Conservation (phyloP, 2,329 filamentous ascomycete species). For the Torrubiellomyces zombiae region DNA sequence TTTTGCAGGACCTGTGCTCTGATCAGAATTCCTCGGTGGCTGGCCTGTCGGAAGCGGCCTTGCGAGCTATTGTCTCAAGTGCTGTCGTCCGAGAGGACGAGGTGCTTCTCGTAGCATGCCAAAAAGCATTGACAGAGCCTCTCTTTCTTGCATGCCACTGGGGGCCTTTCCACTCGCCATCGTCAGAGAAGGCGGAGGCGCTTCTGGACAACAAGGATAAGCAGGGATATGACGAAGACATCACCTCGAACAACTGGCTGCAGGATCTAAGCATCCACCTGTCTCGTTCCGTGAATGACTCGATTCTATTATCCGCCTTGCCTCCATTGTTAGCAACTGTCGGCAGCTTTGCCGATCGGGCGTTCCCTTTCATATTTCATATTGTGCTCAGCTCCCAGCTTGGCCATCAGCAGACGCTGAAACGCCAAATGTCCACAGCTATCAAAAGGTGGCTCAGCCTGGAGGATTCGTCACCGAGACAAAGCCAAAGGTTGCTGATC, state of each 20-base stretch:
- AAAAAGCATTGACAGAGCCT: conserved; percentile 32
- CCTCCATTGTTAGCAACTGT: conserved; percentile 48
- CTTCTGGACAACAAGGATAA: conserved; percentile 5
- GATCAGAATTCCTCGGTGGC: conserved; percentile 37
- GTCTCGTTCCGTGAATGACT: conserved; percentile 38
- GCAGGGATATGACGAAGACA: conserved; percentile 14
- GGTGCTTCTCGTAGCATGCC: conserved; percentile 31
- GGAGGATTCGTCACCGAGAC: conserved; percentile 22
- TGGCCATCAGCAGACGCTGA: conserved; percentile 41
- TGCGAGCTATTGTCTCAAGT: conserved; percentile 39
- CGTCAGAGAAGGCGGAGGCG: conserved; percentile 26
- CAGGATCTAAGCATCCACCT: conserved; percentile 44
- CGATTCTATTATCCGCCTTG: conserved; percentile 54
- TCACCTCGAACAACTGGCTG: conserved; percentile 40
- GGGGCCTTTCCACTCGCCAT: conserved; percentile 36
- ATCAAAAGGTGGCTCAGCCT: conserved; percentile 45
- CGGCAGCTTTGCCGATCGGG: conserved; percentile 50
- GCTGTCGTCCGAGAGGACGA: conserved; percentile 29
- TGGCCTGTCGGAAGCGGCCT: conserved; percentile 42
- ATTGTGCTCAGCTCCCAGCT: conserved; percentile 55
- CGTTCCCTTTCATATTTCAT: conserved; percentile 76
- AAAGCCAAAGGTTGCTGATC: conserved; percentile 57
- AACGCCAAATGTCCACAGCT: conserved; percentile 46
- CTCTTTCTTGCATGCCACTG: conserved; percentile 39
- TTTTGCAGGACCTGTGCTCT: conserved; percentile 45